phyloP scores from a whole-genome alignment of 345 rosid genomes.

The Corchorus capsularis region DNA sequence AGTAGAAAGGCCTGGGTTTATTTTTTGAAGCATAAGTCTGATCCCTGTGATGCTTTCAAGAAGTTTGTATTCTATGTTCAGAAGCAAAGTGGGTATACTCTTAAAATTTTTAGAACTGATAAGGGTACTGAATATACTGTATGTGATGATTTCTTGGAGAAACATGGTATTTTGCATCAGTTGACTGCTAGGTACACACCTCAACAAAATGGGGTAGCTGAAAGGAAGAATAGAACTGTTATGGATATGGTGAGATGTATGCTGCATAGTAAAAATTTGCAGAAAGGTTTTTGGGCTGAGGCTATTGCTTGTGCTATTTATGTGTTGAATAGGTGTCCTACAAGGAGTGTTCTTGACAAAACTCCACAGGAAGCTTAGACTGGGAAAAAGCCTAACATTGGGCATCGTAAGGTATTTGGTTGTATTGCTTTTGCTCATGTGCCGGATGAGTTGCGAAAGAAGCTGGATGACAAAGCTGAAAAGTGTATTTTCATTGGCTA shows the following conservation, averaged over 20 bases:
- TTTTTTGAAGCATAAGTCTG: no score
- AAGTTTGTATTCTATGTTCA: no score
- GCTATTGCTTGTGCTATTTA: neutral
- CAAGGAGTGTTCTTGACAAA: neutral
- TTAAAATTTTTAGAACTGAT: no score
- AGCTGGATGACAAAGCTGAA: no score
- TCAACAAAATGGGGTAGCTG: slow-evolving; percentile 16
- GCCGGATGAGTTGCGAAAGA: no score
- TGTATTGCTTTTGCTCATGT: slow-evolving; percentile 15
- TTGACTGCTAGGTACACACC: neutral
- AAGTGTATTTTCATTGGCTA: no score
- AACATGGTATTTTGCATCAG: neutral
- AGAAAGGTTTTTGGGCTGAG: slow-evolving; percentile 9
- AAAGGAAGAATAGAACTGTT: neutral
- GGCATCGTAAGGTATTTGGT: neutral
- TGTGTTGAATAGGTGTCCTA: slow-evolving; percentile 16
- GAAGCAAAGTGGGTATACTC: no score
- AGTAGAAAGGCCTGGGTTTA: no score
- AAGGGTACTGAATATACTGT: no score
- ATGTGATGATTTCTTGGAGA: neutral
- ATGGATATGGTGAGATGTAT: slow-evolving; percentile 1
- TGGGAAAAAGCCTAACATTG: neutral
- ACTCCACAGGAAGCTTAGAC: slow-evolving; percentile 5
- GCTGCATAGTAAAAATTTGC: neutral
- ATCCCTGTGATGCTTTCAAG: no score